These are phyloP conservation scores for Coniella vitis DNA, from an alignment of 2,329 filamentous ascomycete species.

Conservation along the genomic window DNA sequence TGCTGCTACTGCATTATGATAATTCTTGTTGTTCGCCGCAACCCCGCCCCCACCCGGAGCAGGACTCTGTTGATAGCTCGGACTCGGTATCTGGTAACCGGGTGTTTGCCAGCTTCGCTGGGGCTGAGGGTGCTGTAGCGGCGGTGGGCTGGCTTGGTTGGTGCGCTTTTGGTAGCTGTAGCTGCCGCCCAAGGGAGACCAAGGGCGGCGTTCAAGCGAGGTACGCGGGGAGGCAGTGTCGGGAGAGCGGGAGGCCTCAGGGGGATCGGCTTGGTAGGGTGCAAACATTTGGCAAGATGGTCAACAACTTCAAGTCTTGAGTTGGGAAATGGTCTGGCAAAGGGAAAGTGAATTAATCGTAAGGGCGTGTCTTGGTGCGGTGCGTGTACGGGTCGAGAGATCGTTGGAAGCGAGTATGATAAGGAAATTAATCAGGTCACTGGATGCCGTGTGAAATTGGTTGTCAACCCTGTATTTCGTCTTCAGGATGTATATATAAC, in stretches of 20 bases:
- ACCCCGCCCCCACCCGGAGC: constrained; percentile 3
- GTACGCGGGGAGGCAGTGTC: constrained; percentile 43
- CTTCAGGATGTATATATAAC: no score
- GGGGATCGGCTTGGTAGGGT: constrained; percentile 88
- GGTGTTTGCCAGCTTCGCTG: constrained; percentile 46
- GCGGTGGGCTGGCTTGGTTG: constrained; percentile 34
- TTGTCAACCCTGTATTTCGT: no score
- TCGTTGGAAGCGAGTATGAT: no score
- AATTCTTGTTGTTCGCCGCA: no score
- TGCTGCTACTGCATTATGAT: no score
- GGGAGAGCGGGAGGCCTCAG: constrained; percentile 78
- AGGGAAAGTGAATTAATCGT: no score
- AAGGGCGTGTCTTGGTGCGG: no score
- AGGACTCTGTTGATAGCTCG: constrained; percentile 24
- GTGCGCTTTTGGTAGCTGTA: constrained; percentile 31
- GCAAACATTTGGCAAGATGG: constrained; percentile 67
- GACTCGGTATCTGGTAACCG: constrained; percentile 34
- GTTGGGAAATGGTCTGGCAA: not conserved
- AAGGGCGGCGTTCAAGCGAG: constrained; percentile 52
- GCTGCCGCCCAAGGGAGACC: constrained; percentile 39
- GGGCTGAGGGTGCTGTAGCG: constrained; percentile 48
- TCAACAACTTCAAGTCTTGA: constrained; percentile 21
- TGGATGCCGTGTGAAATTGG: no score
- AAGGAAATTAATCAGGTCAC: no score
- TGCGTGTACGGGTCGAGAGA: no score